Evolutionary conservation across 140 eudicot species (phyloP).

Genomic region (Erigeron philadelphicus): DNA sequence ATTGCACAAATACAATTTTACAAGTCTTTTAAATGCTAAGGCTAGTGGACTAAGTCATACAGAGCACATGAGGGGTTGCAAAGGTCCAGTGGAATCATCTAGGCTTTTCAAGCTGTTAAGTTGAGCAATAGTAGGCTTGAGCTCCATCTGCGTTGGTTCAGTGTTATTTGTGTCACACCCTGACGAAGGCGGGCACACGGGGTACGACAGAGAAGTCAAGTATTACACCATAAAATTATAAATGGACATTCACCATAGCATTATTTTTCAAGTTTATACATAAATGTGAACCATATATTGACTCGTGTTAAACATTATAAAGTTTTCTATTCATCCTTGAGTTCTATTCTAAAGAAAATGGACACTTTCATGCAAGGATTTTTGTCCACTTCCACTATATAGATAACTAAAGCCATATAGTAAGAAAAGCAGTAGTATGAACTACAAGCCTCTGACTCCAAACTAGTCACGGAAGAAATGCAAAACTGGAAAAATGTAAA

Average conservation of each 20-base stretch:
- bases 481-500: conserved; percentile 4
- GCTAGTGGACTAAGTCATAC: background rate
- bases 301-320: background rate
- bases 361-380: conserved; percentile 9
- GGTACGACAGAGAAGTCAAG: no score
- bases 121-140: background rate
- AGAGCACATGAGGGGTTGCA: background rate
- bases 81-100: background rate
- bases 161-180: no score
- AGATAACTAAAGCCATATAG: conserved; percentile 4
- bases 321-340: background rate
- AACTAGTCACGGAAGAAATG: conserved; percentile 17
- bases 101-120: background rate
- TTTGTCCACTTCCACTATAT: conserved; percentile 12
- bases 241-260: no score
- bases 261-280: no score
- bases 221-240: no score
- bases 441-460: conserved; percentile 20
- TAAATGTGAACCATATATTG: no score
- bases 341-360: background rate
- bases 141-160: background rate
- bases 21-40: background rate
- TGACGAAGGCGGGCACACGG: no score
- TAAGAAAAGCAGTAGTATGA: conserved; percentile 3
- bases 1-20: background rate